Evolutionary conservation across 1,139 yeast genomes (phyloP), one percentile per base, ranked within the genome.

Genomic region (Geotrichum citri-aurantii): DNA sequence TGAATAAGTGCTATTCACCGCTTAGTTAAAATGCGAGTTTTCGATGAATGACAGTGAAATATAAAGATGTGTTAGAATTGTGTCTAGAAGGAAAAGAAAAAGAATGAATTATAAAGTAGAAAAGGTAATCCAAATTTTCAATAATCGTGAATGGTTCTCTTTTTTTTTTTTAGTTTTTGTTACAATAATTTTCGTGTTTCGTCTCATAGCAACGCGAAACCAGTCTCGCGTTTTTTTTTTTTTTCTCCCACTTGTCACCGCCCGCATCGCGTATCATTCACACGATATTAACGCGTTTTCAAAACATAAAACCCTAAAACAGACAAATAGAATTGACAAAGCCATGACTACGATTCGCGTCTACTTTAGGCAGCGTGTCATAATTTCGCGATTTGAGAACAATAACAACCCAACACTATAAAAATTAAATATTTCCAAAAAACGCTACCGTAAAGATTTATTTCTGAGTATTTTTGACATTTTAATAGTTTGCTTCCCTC

Each of bases 161-260:
- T 42, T 37, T 27, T 49, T 26, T 21, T 21, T 26, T 21, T 14
- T 48, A 3, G 40, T 26, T 26, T 26, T 3, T n/a, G 17, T n/a
- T n/a, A n/a, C 3, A 37, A 37, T 7, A 37, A 37, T 37, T n/a
- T 37, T 37, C 44, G 44, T n/a, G 44, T 37, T 23, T 44, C 23
- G 50, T 46, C 19, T 52, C 55, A 52, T 49, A 24, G 55, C 55
- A 52, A 52, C 55, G 55, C 48, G 55, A 40, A 26, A 37, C 44
- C 17, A 12, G 42, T 17, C 24, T 37, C 50, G 46, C 44, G 42
- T 46, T 26, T 27, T 29, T 46, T 21, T 29, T 46, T 21, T 29
- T 52, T 29, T 14, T 8, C 10, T 12, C 14, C 29, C 10, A 19
- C 33, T 21, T 52, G 23, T 19, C 19, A 27, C 48, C 26, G 17